Evolutionary conservation across 2,329 filamentous ascomycete genomes (phyloP).

Genomic region (Lasiodiplodia sp.): DNA sequence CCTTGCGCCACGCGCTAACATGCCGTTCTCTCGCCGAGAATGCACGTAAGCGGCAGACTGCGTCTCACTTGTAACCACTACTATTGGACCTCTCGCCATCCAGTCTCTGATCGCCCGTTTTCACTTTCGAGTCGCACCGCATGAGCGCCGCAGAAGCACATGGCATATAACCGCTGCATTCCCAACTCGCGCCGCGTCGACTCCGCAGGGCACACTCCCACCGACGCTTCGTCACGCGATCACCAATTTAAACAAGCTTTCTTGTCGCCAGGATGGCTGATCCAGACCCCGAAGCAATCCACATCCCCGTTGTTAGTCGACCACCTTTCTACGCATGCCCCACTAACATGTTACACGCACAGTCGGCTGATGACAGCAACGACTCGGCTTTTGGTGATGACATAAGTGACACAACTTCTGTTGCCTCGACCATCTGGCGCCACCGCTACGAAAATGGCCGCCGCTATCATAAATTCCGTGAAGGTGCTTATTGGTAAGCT

Average conservation of each 20-base stretch:
- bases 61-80: neutral
- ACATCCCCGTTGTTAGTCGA: slow-evolving; percentile 4
- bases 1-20: neutral
- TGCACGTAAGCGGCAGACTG: neutral
- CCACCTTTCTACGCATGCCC: neutral
- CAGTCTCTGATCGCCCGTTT: neutral
- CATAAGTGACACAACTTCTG: slow-evolving; percentile 41
- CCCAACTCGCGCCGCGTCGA: neutral
- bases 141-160: neutral
- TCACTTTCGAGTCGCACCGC: neutral
- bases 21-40: neutral
- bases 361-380: slow-evolving; percentile 32
- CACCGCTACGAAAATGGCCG: slow-evolving; percentile 38
- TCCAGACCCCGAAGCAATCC: neutral
- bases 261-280: neutral
- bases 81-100: neutral
- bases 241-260: neutral
- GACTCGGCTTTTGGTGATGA: slow-evolving; percentile 40
- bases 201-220: neutral
- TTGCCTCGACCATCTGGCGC: slow-evolving; percentile 40
- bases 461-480: slow-evolving; percentile 20
- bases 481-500: slow-evolving; percentile 18
- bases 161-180: neutral
- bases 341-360: neutral
- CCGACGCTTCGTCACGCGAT: neutral